Evolutionary conservation across 1,284 basidiomycete genomes (phyloP), one percentile per base, ranked within the genome.

Genomic region (Ustilago sp.): DNA sequence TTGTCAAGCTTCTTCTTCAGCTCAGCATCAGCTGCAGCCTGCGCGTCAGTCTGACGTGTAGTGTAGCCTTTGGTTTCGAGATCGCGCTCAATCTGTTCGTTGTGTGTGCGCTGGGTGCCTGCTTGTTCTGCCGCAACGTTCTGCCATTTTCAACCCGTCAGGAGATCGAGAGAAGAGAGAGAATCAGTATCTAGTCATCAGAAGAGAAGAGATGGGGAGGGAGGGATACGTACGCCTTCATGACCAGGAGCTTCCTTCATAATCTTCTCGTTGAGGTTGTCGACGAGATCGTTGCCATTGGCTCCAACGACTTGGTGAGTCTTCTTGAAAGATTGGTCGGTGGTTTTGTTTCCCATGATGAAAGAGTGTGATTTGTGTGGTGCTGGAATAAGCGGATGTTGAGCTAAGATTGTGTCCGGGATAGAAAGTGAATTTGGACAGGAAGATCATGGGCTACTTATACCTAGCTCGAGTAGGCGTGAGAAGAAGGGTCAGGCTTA

Each of bases 251-350:
- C 74, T 12, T 62, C 62, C 43, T 73, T 77, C 63, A 73, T 63
- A 45, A 77, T 73, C 12, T 68, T 58, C 4, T 67, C 74, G 43
- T 77, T 69, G 63, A 77, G 66, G 54, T 73, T 67, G 61, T 73
- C 74, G 59, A 72, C 58, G n/a, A 73, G 51, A 19, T 69, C 52
- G 63, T 56, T 52, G 52, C 70, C 74, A 55, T 68, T 68, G 17
- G 69, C 74, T n/a, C 74, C 74, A n/a, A 77, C 69, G 43, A 68
- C 63, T 45, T 77, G 74, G 60, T 73, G 66, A 19, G 70, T 73
- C 60, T 77, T 77, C 52, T 77, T 77, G 66, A 77, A 77, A 17
- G 59, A 34, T 19, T 68, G 53, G 61, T 77, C 74, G 35, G 66
- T 77, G 58, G 69, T 73, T 9, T 77, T 68, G 61, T 57, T 59